phyloP scores from a whole-genome alignment of 2,329 filamentous ascomycete species.

The Dothistroma pini region DNA sequence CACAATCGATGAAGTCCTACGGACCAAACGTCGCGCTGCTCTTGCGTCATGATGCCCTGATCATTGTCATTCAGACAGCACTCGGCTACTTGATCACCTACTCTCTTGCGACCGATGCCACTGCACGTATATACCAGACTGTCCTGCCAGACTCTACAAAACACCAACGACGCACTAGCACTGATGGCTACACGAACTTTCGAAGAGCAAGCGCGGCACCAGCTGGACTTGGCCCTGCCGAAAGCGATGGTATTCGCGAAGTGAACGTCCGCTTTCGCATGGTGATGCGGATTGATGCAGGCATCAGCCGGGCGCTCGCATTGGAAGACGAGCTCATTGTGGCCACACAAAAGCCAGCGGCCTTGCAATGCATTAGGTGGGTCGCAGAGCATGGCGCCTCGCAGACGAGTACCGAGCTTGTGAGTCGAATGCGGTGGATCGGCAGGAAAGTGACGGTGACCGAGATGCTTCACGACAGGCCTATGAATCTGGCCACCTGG shows the following conservation, averaged over 20 bases:
- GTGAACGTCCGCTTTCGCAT: conserved; percentile 90
- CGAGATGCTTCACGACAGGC: conserved; percentile 89
- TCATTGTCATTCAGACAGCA: conserved; percentile 84
- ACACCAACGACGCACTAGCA: conserved; percentile 50
- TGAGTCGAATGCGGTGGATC: conserved; percentile 83
- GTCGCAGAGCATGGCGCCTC: conserved; percentile 74
- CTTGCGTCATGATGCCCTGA: conserved; percentile 84
- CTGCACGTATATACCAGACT: conserved; percentile 79
- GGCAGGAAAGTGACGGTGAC: conserved; percentile 70
- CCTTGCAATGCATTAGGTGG: conserved; percentile 97
- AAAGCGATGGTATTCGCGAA: conserved; percentile 77
- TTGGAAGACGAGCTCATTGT: conserved; percentile 91
- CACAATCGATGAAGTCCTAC: conserved; percentile 74
- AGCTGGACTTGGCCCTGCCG: conserved; percentile 63
- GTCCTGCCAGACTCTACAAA: conserved; percentile 60
- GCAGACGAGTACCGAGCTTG: conserved; percentile 85
- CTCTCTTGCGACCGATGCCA: conserved; percentile 78
- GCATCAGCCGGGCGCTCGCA: conserved; percentile 81
- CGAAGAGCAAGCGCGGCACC: conserved; percentile 19
- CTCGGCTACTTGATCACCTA: conserved; percentile 91
- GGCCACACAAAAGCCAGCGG: conserved; percentile 83
- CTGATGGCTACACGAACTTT: conserved; percentile 33
- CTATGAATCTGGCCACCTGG: conserved; percentile 96
- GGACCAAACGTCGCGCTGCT: conserved; percentile 81
- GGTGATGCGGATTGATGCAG: conserved; percentile 97